These are phyloP conservation scores for Chalara sp. DNA, from an alignment of 2,329 filamentous ascomycete species.

Conservation along the genomic window DNA sequence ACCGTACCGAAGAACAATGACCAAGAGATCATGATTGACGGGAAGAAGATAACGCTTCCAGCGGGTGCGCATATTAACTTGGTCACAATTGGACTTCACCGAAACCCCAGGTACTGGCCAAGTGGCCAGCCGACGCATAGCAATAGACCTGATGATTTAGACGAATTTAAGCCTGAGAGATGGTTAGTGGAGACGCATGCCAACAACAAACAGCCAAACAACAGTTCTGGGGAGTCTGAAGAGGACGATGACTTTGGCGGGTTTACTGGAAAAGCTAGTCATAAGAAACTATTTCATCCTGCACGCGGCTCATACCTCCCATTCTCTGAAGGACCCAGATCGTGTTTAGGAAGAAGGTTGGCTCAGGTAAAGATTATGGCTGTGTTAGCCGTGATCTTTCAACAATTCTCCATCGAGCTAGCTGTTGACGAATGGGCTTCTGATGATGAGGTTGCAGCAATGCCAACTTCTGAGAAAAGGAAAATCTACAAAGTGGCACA, in stretches of 20 bases:
- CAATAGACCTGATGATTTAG: conserved; percentile 45
- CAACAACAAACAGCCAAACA: conserved; percentile 30
- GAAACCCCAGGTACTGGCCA: conserved; percentile 51
- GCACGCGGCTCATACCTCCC: conserved; percentile 25
- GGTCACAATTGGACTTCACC: conserved; percentile 37
- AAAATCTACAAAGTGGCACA: conserved; percentile 18
- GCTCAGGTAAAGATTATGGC: conserved; percentile 30
- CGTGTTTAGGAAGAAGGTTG: conserved; percentile 29
- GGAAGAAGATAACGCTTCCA: conserved; percentile 8
- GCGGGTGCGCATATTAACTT: conserved; percentile 37
- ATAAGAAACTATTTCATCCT: conserved; percentile 19
- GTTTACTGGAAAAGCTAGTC: conserved; percentile 6
- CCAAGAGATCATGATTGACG: conserved; percentile 43
- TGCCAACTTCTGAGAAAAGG: conserved; percentile 15
- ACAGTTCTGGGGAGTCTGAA: background rate
- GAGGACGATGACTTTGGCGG: conserved; percentile 1
- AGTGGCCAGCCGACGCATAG: conserved; percentile 40
- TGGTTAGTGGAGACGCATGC: conserved; percentile 59
- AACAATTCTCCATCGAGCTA: conserved; percentile 21
- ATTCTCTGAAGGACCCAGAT: conserved; percentile 32
- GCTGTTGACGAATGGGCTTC: conserved; percentile 22
- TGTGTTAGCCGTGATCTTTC: conserved; percentile 22
- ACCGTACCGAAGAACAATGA: conserved; percentile 38
- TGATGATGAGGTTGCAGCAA: conserved; percentile 19
- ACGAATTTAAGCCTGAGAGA: conserved; percentile 47